These are phyloP conservation scores for Cenchrus fungigraminus DNA, from an alignment of 176 grass and related monocot genomes.

Conservation along the genomic window DNA sequence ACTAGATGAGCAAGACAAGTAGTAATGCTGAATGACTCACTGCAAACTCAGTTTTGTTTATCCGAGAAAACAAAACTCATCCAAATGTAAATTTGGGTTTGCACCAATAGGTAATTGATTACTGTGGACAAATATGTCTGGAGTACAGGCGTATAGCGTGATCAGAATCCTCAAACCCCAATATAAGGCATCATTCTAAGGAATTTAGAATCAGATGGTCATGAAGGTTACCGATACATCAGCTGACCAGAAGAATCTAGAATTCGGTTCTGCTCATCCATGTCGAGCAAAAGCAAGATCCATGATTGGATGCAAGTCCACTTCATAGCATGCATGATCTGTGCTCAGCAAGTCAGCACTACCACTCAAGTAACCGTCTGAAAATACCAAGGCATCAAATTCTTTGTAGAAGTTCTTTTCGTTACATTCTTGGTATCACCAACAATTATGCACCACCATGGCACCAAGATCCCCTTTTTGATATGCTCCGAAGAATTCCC, in stretches of 20 bases:
- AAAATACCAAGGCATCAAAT: constrained; percentile 50
- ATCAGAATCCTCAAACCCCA: constrained; percentile 20
- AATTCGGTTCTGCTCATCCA: constrained; percentile 29
- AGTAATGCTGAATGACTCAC: constrained; percentile 47
- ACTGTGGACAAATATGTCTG: constrained; percentile 34
- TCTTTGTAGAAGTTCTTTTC: constrained; percentile 43
- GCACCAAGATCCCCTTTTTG: constrained; percentile 36
- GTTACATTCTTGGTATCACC: constrained; percentile 48
- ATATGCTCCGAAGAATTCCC: constrained; percentile 37
- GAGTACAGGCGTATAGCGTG: constrained; percentile 30
- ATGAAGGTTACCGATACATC: constrained; percentile 25
- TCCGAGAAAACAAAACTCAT: constrained; percentile 3
- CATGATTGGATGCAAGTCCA: constrained; percentile 48
- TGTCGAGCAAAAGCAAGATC: constrained; percentile 31
- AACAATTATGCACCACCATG: constrained; percentile 41
- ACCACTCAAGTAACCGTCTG: constrained; percentile 37
- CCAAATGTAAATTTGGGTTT: constrained; percentile 12
- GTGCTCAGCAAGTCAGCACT: constrained; percentile 23
- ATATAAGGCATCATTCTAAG: constrained; percentile 9
- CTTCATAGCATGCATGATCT: constrained; percentile 43
- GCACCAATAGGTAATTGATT: constrained; percentile 12
- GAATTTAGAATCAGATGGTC: constrained; percentile 3
- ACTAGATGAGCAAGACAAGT: constrained; percentile 30
- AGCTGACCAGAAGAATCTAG: constrained; percentile 38
- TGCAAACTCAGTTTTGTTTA: constrained; percentile 35